A percentile compares a stretch with the other conserved stretches of the same genome.
These are phyloP conservation scores for Russula compacta DNA, from an alignment of 768 basidiomycete species.

Conservation along the genomic window DNA sequence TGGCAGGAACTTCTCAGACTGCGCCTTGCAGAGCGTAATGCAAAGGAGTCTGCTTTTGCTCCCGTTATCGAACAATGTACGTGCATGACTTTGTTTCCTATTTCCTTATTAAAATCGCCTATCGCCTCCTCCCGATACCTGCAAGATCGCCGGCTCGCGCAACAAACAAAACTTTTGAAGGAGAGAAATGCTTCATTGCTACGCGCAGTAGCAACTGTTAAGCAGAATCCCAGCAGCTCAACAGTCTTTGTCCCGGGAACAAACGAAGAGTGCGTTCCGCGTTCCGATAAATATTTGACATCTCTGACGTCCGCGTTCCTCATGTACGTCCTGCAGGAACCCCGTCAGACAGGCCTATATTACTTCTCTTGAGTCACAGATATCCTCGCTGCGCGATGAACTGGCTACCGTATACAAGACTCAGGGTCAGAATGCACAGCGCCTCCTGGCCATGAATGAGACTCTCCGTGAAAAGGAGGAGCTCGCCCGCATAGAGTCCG, in stretches of 20 bases:
- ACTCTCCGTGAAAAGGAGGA: constrained; percentile 92
- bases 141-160: constrained; percentile 81
- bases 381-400: constrained; percentile 85
- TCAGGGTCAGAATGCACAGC: constrained; percentile 91
- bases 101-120: constrained; percentile 17
- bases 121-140: constrained; percentile 9
- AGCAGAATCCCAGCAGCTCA: constrained; percentile 50
- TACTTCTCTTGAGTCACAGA: constrained; percentile 86
- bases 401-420: constrained; percentile 93
- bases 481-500: constrained; percentile 67
- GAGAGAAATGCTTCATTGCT: constrained; percentile 86
- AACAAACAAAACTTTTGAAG: constrained; percentile 85
- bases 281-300: background rate
- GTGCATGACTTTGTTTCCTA: constrained; percentile 26
- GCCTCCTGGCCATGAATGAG: constrained; percentile 89
- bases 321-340: constrained; percentile 39
- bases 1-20: constrained; percentile 80
- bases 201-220: constrained; percentile 70
- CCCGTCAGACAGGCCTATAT: constrained; percentile 84
- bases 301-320: background rate
- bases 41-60: constrained; percentile 69
- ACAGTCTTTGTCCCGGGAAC: constrained; percentile 52
- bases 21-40: constrained; percentile 77
- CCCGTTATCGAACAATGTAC: constrained; percentile 89
- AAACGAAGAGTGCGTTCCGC: constrained; percentile 57